Evolutionary conservation across 441 rosid species (phyloP).

Genomic region (Flueggea neowawraea): DNA sequence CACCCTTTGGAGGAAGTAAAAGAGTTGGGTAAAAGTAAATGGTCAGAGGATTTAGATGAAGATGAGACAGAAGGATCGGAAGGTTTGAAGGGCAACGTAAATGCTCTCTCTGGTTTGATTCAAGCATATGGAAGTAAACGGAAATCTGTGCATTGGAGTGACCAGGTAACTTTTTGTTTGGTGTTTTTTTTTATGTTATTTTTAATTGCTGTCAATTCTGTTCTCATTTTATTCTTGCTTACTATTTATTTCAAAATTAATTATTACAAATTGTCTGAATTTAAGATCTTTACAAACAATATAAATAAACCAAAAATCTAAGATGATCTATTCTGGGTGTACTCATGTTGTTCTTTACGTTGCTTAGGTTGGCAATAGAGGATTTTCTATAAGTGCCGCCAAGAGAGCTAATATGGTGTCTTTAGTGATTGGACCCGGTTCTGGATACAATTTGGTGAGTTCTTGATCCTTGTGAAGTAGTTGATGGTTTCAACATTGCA

Average conservation of each 20-base stretch:
- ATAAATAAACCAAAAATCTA: background rate
- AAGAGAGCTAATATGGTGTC: conserved; percentile 56
- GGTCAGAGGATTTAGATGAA: conserved; percentile 74
- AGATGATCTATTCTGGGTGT: background rate
- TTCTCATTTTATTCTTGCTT: background rate
- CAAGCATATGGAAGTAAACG: conserved; percentile 42
- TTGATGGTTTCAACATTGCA: background rate
- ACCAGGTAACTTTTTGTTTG: conserved; percentile 49
- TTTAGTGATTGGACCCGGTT: conserved; percentile 88
- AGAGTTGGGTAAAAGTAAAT: conserved; percentile 76
- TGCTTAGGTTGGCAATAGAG: conserved; percentile 59
- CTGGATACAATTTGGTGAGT: conserved; percentile 90
- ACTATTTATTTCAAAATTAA: too few species aligned
- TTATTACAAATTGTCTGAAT: background rate
- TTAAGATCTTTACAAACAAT: background rate
- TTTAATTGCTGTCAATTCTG: conserved; percentile 1
- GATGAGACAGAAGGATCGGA: conserved; percentile 39
- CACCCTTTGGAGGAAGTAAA: conserved; percentile 42
- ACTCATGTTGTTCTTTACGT: background rate
- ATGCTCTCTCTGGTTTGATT: conserved; percentile 49
- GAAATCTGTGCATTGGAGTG: conserved; percentile 88
- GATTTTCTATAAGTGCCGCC: conserved; percentile 76
- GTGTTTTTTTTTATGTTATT: conserved; percentile 1
- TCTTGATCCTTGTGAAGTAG: background rate
- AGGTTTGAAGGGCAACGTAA: conserved; percentile 32